phyloP scores from a whole-genome alignment of 2,329 filamentous ascomycete genomes.

The Fusarium decemcellulare region DNA sequence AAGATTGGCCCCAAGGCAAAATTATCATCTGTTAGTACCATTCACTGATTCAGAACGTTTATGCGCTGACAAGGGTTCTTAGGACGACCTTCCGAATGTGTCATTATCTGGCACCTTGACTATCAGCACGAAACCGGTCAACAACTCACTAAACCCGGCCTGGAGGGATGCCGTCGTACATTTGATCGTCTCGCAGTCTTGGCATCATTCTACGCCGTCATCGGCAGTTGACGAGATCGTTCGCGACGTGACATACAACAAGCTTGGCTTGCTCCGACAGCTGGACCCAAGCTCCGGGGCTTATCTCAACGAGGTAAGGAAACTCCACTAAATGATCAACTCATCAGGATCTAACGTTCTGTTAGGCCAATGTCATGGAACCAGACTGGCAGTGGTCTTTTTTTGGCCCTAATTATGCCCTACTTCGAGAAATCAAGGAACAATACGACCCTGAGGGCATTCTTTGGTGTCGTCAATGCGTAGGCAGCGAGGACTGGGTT shows the following conservation, averaged over 20 bases:
- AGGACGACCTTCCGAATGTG: background rate
- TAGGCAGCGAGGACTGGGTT: slow-evolving; percentile 15
- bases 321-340: rapidly evolving
- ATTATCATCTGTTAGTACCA: no score
- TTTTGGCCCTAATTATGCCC: background rate
- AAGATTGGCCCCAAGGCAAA: no score
- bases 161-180: background rate
- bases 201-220: background rate
- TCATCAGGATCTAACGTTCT: no score
- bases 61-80: no score
- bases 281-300: background rate
- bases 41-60: no score
- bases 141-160: background rate
- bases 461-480: slow-evolving; percentile 10
- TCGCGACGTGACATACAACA: no score
- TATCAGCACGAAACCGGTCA: background rate
- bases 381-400: slow-evolving; percentile 13
- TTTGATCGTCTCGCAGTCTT: background rate
- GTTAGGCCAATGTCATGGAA: slow-evolving; percentile 1
- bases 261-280: background rate
- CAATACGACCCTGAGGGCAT: background rate
- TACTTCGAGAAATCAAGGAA: background rate
- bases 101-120: background rate
- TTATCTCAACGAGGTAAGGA: slow-evolving; percentile 6
- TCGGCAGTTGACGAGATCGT: background rate